These are phyloP conservation scores for Mucor mucedo DNA, from an alignment of 371 early-diverging fungal species.

Conservation along the genomic window DNA sequence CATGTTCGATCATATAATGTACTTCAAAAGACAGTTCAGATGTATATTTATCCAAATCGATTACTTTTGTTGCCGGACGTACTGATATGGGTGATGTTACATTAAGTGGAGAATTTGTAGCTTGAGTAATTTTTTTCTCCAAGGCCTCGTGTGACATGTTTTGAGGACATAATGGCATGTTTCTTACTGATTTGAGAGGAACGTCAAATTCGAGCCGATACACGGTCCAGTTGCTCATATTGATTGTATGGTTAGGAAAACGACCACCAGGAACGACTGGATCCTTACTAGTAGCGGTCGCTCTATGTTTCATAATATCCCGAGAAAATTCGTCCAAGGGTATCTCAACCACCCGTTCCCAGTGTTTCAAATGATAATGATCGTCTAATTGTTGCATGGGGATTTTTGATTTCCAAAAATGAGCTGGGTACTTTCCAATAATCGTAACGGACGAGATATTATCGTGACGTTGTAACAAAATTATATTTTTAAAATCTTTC, in stretches of 20 bases:
- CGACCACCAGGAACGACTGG: conserved; percentile 11
- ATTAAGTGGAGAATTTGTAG: background rate
- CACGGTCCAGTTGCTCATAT: conserved; percentile 38
- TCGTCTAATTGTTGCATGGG: conserved; percentile 3
- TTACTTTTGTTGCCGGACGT: background rate
- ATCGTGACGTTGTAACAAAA: conserved; percentile 26
- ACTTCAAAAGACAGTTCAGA: conserved; percentile 40
- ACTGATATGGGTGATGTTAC: background rate
- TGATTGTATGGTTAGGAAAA: conserved; percentile 13
- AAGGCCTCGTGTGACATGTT: conserved; percentile 27
- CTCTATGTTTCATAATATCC: conserved; percentile 14
- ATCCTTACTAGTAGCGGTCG: background rate
- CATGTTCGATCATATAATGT: conserved; percentile 51
- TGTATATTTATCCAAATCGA: conserved; percentile 1
- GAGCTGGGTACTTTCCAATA: conserved; percentile 30
- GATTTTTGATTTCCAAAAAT: conserved; percentile 17
- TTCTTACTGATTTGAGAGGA: conserved; percentile 5
- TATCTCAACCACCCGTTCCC: conserved; percentile 27
- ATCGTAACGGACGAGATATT: conserved; percentile 24
- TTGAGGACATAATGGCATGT: background rate
- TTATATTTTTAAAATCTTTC: conserved; percentile 13
- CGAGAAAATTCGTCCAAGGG: conserved; percentile 15
- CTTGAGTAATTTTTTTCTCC: conserved; percentile 6
- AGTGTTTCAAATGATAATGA: conserved; percentile 14
- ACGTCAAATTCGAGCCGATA: conserved; percentile 37